These are phyloP conservation scores for Aaosphaeria pasadenensis DNA, from an alignment of 2,329 filamentous ascomycete genomes.

Conservation along the genomic window DNA sequence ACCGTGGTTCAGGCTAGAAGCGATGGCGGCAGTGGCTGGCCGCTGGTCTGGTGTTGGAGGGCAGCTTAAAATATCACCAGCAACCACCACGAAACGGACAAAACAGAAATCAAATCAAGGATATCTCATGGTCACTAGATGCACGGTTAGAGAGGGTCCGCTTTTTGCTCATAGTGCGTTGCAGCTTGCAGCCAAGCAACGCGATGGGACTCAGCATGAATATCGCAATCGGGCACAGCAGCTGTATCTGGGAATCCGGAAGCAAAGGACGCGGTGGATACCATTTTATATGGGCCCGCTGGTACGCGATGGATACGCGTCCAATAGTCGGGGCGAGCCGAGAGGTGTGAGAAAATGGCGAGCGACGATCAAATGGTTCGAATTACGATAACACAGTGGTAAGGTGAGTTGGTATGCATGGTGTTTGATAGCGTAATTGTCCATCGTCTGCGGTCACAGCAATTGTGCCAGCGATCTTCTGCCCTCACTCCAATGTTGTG, in stretches of 20 bases:
- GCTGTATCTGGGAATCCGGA: slow-evolving; percentile 27
- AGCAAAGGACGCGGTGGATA: slow-evolving; percentile 34
- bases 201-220: background rate
- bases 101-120: background rate
- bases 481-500: too few relatives aligned
- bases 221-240: slow-evolving; percentile 2
- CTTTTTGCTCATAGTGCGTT: background rate
- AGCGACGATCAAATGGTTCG: background rate
- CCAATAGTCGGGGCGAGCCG: slow-evolving; percentile 22
- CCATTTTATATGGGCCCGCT: slow-evolving; percentile 19
- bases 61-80: slow-evolving; percentile 13
- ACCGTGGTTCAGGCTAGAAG: slow-evolving; percentile 7
- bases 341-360: slow-evolving; percentile 16
- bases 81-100: slow-evolving; percentile 2
- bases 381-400: too few relatives aligned
- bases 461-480: too few relatives aligned
- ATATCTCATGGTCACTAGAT: background rate
- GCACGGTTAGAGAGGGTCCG: too few relatives aligned
- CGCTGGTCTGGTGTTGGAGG: slow-evolving; percentile 4
- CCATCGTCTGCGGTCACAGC: too few relatives aligned
- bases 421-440: too few relatives aligned
- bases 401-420: too few relatives aligned
- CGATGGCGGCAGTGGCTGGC: slow-evolving; percentile 25
- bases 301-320: slow-evolving; percentile 19
- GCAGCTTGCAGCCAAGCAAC: background rate